Evolutionary conservation across 2,329 filamentous ascomycete genomes (phyloP), one percentile per base, ranked within the genome.

Genomic region (Westerdykella aurantiaca): DNA sequence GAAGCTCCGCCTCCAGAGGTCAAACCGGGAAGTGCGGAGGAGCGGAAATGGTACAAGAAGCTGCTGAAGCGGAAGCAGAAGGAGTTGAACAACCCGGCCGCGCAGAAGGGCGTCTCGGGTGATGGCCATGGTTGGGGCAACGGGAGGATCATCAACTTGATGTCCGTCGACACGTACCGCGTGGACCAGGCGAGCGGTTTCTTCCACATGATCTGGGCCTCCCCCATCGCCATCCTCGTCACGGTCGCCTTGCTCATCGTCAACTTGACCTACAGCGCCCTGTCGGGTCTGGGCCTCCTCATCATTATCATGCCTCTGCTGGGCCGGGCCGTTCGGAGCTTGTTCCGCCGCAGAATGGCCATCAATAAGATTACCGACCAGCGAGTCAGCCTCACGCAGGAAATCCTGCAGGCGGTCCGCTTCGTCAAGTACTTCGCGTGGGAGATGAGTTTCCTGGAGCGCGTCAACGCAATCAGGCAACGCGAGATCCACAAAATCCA

Each of bases 341-440:
- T 97, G 13, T 88, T 96, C 67, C 71, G 71, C 13, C 82, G 88
- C 41, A 81, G 93, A 58, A 81, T 80, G 55, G 74, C 68, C 23
- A 96, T 97, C 73, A 97, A 96, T 75, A 90, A 89, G 59, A 80
- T 96, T 47, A 97, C 91, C 2, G 91, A 97, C 63, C 86, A 94
- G 69, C 81, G 91, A 50, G 90, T 97, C 6, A 86, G 86, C 41
- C 72, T 97, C 29, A 96, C 89, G 0, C 90, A 96, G 62, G 91
- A 97, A 63, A 95, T 97, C 41, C 61, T 97, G 12, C 85, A 89
- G 54, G 87, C 88, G 0, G 90, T 96, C 18, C 81, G 90, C 21
- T 96, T 97, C 60, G 91, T 97, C 69, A 97, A 97, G 66, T 96
- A 82, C 66, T 97, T 96, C 62, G 90, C 89, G 6, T 97, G 91